phyloP scores from a whole-genome alignment of 2,329 filamentous ascomycete genomes.

The Fusarium duplospermum region DNA sequence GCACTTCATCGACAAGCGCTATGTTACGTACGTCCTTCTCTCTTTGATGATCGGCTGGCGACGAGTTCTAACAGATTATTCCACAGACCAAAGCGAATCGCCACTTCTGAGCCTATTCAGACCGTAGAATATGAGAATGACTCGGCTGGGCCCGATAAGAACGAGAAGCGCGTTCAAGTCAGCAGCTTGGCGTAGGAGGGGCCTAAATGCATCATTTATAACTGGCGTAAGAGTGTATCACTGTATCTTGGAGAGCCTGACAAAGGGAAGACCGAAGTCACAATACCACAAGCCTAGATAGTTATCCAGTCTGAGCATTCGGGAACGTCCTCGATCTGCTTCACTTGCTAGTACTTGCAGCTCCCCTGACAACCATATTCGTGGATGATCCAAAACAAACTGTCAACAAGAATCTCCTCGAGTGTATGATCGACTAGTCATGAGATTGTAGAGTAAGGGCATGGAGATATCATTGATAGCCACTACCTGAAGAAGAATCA shows the following conservation, averaged over 20 bases:
- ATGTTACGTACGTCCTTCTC: background rate
- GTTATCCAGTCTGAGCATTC: too few relatives aligned
- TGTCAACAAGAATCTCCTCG: background rate
- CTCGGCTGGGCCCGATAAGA: background rate
- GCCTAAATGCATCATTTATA: fast-evolving
- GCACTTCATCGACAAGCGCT: background rate
- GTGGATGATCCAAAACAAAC: background rate
- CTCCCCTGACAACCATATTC: background rate
- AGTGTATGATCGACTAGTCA: background rate
- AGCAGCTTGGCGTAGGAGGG: background rate
- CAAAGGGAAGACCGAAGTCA: background rate
- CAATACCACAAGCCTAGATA: background rate
- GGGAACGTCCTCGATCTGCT: too few relatives aligned
- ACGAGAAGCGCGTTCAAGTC: background rate
- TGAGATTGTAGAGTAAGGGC: background rate
- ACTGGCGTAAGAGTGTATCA: background rate
- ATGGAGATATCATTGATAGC: background rate
- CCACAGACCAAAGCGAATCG: background rate
- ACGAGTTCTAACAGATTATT: background rate
- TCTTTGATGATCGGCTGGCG: fast-evolving
- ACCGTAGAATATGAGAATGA: background rate
- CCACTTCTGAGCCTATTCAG: background rate
- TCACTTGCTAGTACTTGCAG: background rate
- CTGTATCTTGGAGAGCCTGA: background rate
- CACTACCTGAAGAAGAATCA: background rate